Conservation (phyloP, 805 yeast species). For the Cyberlindnera xylosilytica region DNA sequence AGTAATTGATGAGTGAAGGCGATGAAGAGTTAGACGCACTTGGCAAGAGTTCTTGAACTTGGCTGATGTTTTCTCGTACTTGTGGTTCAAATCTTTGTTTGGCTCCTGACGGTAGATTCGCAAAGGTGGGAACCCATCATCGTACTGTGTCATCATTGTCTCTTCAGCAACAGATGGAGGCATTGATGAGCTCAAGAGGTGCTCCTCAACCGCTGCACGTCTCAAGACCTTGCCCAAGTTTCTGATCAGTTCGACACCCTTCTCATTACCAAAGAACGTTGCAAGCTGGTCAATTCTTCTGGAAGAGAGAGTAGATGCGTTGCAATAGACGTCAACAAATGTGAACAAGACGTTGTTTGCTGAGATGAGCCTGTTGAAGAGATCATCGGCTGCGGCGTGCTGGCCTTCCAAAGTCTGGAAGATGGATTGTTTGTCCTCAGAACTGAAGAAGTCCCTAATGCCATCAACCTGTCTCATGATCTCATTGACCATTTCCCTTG, state of each 20-base stretch:
- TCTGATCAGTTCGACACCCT: constrained; percentile 39
- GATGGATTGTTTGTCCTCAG: constrained; percentile 24
- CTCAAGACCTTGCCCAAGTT: constrained; percentile 45
- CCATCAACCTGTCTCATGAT: constrained; percentile 31
- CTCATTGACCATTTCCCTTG: constrained; percentile 33
- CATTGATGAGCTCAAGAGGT: constrained; percentile 42
- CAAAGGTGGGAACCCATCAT: constrained; percentile 37
- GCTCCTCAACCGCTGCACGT: constrained; percentile 57
- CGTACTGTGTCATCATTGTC: constrained; percentile 34
- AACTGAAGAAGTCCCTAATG: constrained; percentile 28
- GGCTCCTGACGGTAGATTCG: constrained; percentile 42
- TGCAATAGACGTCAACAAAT: constrained; percentile 54
- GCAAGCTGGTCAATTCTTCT: constrained; percentile 32
- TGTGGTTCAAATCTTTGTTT: constrained; percentile 28
- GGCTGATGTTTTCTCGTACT: constrained; percentile 46
- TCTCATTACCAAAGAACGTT: constrained; percentile 37
- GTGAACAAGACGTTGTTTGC: constrained; percentile 45
- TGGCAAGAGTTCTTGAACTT: constrained; percentile 62
- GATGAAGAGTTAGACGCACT: constrained; percentile 46
- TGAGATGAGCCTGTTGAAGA: constrained; percentile 31
- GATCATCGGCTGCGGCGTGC: constrained; percentile 18
- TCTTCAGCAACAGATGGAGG: constrained; percentile 46
- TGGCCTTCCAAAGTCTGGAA: constrained; percentile 24
- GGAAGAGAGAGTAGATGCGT: constrained; percentile 48
- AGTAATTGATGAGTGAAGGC: constrained; percentile 44